A percentile compares a stretch with the other conserved stretches of the same genome.
Evolutionary conservation across 1,139 yeast genomes (phyloP).

Genomic region (Kurtzmaniella quercitrusa): DNA sequence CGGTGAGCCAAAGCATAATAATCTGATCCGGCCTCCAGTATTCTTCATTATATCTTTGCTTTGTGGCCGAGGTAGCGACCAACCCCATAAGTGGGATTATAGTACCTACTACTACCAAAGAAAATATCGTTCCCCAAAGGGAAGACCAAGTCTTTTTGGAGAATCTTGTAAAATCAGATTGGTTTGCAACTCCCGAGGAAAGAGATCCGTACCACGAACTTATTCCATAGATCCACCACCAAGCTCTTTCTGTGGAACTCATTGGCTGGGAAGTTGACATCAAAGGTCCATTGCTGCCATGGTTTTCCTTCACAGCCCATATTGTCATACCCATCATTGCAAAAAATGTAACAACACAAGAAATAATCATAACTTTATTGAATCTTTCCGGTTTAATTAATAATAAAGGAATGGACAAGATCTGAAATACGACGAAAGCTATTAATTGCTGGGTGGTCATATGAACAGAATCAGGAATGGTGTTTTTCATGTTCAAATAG

Average conservation of each 20-base stretch:
- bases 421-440: conserved; percentile 42
- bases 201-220: conserved; percentile 41
- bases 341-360: conserved; percentile 34
- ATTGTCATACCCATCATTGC: conserved; percentile 38
- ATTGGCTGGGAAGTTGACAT: conserved; percentile 15
- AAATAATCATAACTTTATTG: conserved; percentile 29
- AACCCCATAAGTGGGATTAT: conserved; percentile 37
- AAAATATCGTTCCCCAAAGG: conserved; percentile 22
- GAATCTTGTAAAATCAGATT: conserved; percentile 21
- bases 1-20: conserved; percentile 23
- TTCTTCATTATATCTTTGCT: conserved; percentile 23
- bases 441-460: conserved; percentile 36
- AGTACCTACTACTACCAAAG: conserved; percentile 30
- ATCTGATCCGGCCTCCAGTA: conserved; percentile 38
- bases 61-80: conserved; percentile 26
- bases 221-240: conserved; percentile 40
- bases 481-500: conserved; percentile 27
- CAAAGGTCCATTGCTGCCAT: conserved; percentile 35
- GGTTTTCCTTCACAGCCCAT: conserved; percentile 19
- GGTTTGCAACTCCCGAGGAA: conserved; percentile 20
- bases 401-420: conserved; percentile 31
- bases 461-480: conserved; percentile 27
- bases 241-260: conserved; percentile 17
- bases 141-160: conserved; percentile 23
- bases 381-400: conserved; percentile 32